Base-by-base conservation (phyloP, 148 eudicot species). In the Silene conica region DNA sequence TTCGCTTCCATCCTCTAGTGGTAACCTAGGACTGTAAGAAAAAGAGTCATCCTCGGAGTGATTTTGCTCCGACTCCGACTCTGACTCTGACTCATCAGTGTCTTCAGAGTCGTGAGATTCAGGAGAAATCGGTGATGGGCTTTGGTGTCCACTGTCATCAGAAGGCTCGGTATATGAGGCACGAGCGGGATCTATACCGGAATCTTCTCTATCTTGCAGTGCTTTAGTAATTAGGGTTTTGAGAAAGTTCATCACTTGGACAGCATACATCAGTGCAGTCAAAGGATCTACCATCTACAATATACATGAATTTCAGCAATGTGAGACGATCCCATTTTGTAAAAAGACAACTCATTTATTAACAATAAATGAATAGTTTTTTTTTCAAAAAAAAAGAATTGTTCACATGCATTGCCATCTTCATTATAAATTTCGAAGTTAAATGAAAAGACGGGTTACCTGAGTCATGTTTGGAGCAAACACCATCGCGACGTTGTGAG, bases 381-480 rank as follows among this genome's bases (percentile, higher is more conserved):
- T 57, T 46, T 46, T 5, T 48, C 68, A 23, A n/a, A n/a, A n/a
- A n/a, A n/a, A n/a, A n/a, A n/a, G n/a, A n/a, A n/a, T n/a, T n/a
- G n/a, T n/a, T n/a, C n/a, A n/a, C n/a, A n/a, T n/a, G n/a, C n/a
- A n/a, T n/a, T n/a, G n/a, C n/a, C n/a, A n/a, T n/a, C n/a, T n/a
- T n/a, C n/a, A 25, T 52, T 14, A 1, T 19, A 76, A 16, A 16
- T 4, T 25, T 12, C 46, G 3, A 48, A 34, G 63, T 65, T 58
- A 43, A 58, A 54, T 23, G 59, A 23, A 28, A 68, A 31, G 31
- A 28, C 21, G 54, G 43, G 16, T 2, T 76, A 94, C 98, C 97
- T 94, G 96, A n/a, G 98, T 92, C 98, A 94, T 94, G 79, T 94
- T 94, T 18, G 98, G 98, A 22, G 98, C 98, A 77, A 92, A 94